A percentile compares a stretch with the other conserved stretches of the same genome.
These are phyloP conservation scores for Macrolepiota dolichaula DNA, from an alignment of 768 basidiomycete genomes.

Conservation along the genomic window DNA sequence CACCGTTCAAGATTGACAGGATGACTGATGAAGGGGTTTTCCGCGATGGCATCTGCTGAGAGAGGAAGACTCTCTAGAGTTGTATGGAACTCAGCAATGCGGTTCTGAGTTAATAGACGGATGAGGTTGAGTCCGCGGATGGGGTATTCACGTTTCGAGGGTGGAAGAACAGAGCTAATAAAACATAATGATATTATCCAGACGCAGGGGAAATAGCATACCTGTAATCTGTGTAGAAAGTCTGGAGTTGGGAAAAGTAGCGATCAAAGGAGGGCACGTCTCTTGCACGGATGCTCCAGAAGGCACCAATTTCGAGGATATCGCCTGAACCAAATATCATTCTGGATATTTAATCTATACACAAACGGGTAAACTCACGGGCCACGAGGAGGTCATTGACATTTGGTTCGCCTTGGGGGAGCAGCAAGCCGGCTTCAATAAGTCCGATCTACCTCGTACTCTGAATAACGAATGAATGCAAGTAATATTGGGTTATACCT, in stretches of 20 bases:
- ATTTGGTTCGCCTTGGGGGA: constrained; percentile 65
- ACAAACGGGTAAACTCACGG: constrained; percentile 44
- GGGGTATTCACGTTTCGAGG: constrained; percentile 82
- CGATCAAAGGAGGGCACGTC: constrained; percentile 93
- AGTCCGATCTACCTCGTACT: constrained; percentile 58
- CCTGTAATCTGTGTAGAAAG: constrained; percentile 88
- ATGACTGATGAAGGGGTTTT: constrained; percentile 75
- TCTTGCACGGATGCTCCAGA: constrained; percentile 85
- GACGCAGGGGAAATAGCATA: constrained; percentile 19
- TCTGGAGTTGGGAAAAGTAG: constrained; percentile 88
- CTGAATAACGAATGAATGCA: background rate
- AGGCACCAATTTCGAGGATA: constrained; percentile 92
- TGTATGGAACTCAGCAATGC: constrained; percentile 97
- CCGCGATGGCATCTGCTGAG: constrained; percentile 55
- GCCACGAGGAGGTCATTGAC: constrained; percentile 68
- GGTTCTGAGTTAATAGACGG: constrained; percentile 90
- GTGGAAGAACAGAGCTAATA: constrained; percentile 61
- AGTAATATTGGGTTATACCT: constrained; percentile 41
- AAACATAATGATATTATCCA: background rate
- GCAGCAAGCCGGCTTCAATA: constrained; percentile 71
- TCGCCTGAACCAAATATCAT: constrained; percentile 53
- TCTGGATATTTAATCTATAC: background rate
- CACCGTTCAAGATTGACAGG: constrained; percentile 92
- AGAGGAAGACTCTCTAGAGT: constrained; percentile 81
- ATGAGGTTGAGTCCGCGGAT: constrained; percentile 94